phyloP scores from a whole-genome alignment of 306 rosid species.

The Trichosanthes truncata region DNA sequence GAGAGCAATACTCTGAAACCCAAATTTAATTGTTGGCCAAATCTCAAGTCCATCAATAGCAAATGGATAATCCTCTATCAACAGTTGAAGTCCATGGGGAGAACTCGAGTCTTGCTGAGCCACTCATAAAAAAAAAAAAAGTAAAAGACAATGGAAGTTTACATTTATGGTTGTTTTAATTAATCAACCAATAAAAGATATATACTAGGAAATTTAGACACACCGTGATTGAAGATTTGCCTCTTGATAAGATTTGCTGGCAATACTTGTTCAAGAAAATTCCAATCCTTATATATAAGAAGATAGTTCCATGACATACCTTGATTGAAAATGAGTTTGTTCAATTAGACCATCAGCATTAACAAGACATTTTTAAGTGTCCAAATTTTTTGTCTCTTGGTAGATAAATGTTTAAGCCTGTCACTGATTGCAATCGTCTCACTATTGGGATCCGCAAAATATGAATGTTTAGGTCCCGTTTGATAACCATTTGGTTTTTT shows the following conservation, averaged over 20 bases:
- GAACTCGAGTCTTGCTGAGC: conserved; percentile 48
- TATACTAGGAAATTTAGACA: background rate
- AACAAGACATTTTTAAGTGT: conserved; percentile 61
- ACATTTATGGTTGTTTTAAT: too few species aligned
- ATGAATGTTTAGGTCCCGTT: too few species aligned
- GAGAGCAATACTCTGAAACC: conserved; percentile 47
- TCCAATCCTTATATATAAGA: conserved; percentile 69
- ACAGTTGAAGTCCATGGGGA: conserved; percentile 43
- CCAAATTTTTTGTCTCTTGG: conserved; percentile 84
- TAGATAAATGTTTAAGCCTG: conserved; percentile 61
- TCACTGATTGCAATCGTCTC: conserved; percentile 37
- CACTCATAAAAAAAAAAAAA: conserved; percentile 40
- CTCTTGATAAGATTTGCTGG: conserved; percentile 66
- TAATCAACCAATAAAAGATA: too few species aligned
- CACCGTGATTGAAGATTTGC: conserved; percentile 16
- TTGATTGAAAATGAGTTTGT: conserved; percentile 43
- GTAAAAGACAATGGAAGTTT: background rate
- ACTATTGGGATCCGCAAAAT: conserved; percentile 28
- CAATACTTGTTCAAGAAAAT: conserved; percentile 64
- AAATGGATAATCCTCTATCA: conserved; percentile 68
- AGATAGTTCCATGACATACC: conserved; percentile 63
- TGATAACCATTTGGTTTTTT: too few species aligned
- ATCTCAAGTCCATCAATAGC: conserved; percentile 77
- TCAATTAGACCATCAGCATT: conserved; percentile 64
- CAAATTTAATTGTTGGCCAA: conserved; percentile 52